phyloP scores from a whole-genome alignment of 2,329 filamentous ascomycete species.

The Exutisphaerella laricina region DNA sequence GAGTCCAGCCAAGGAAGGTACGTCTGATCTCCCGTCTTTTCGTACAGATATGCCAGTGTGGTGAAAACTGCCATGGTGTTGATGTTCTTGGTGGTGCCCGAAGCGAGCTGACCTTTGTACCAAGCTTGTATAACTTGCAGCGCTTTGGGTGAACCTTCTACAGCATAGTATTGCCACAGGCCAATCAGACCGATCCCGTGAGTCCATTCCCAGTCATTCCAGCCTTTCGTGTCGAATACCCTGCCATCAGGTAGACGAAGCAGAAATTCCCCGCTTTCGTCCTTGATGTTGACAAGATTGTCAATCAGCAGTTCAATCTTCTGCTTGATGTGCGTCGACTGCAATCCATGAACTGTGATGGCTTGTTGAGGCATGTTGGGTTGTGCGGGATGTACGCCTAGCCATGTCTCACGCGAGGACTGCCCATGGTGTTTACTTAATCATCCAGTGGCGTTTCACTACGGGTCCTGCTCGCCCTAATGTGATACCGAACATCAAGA shows the following conservation, averaged over 20 bases:
- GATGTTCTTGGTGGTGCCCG: conserved; percentile 77
- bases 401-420: no score
- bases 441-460: not conserved
- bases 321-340: conserved; percentile 43
- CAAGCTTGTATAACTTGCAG: conserved; percentile 66
- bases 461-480: conserved; percentile 7
- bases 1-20: conserved; percentile 73
- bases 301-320: conserved; percentile 62
- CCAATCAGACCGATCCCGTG: conserved; percentile 55
- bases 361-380: conserved; percentile 36
- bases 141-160: conserved; percentile 58
- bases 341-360: conserved; percentile 35
- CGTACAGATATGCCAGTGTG: conserved; percentile 71
- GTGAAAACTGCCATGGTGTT: conserved; percentile 78
- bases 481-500: conserved; percentile 1
- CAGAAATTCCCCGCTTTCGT: conserved; percentile 68
- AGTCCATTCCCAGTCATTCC: conserved; percentile 66
- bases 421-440: conserved; percentile 8
- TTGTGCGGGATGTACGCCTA: conserved; percentile 5
- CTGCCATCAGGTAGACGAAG: conserved; percentile 65
- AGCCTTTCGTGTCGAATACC: conserved; percentile 78
- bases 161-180: conserved; percentile 73
- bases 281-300: conserved; percentile 71
- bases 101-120: conserved; percentile 63
- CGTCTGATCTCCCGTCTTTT: conserved; percentile 61